Conservation (phyloP, 768 basidiomycete genomes). For the Calocybe gangraenosa region DNA sequence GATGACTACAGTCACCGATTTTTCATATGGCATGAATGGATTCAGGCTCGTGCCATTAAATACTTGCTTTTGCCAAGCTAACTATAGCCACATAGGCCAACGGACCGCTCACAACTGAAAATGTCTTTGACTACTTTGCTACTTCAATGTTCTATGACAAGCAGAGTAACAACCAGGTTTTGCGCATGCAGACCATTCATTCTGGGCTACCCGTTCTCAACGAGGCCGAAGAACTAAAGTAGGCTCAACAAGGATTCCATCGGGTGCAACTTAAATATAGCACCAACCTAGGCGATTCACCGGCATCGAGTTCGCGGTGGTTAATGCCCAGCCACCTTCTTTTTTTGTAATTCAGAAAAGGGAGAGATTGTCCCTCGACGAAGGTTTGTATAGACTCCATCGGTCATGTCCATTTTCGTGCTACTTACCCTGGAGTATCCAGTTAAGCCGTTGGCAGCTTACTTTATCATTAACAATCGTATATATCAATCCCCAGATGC, state of each 20-base stretch:
- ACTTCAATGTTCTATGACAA: slow-evolving; percentile 94
- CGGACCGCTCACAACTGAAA: slow-evolving; percentile 70
- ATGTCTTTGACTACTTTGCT: slow-evolving; percentile 87
- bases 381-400: slow-evolving; percentile 48
- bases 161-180: slow-evolving; percentile 86
- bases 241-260: slow-evolving; percentile 17
- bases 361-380: slow-evolving; percentile 76
- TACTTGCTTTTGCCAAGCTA: neutral
- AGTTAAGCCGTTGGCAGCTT: slow-evolving; percentile 78
- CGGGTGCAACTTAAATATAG: slow-evolving; percentile 4
- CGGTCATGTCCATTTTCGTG: neutral
- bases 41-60: slow-evolving; percentile 47
- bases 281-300: slow-evolving; percentile 57
- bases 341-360: slow-evolving; percentile 90
- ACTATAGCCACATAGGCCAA: slow-evolving; percentile 46
- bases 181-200: slow-evolving; percentile 92
- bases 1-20: slow-evolving; percentile 81
- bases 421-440: slow-evolving; percentile 9
- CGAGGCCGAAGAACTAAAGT: slow-evolving; percentile 87
- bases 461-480: slow-evolving; percentile 85
- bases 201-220: slow-evolving; percentile 72
- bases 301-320: slow-evolving; percentile 84
- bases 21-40: slow-evolving; percentile 92
- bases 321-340: slow-evolving; percentile 73
- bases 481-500: slow-evolving; percentile 88